Percentiles rank a stretch among this genome's conserved stretches.
phyloP scores from a whole-genome alignment of 108 stramenopile species.

The Mediolabrus comicus region DNA sequence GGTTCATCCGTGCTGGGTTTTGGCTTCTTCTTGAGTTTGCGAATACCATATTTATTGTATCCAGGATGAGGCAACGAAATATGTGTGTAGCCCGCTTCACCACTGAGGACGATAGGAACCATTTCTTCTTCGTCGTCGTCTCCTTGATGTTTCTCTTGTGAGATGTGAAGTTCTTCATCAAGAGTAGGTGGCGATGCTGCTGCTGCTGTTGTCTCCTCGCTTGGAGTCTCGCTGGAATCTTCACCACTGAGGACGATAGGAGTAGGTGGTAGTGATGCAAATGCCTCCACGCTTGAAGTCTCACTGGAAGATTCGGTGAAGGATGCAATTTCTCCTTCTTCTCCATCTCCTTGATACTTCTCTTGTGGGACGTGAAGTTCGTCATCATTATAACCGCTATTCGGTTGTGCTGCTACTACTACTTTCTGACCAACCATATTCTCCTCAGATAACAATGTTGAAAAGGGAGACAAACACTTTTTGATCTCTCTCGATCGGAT shows the following conservation, averaged over 20 bases:
- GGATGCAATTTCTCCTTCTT: too few relatives aligned
- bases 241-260: too few relatives aligned
- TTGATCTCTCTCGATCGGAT: not conserved
- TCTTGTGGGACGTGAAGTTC: not conserved
- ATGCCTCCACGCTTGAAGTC: too few relatives aligned
- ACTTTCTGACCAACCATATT: not conserved
- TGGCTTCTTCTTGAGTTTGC: not conserved
- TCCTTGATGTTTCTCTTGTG: too few relatives aligned
- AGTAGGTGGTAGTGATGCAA: too few relatives aligned
- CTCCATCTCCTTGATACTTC: too few relatives aligned
- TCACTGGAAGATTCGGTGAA: too few relatives aligned
- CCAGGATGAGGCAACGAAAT: conserved; percentile 15
- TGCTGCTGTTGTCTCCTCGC: too few relatives aligned
- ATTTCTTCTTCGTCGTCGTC: too few relatives aligned
- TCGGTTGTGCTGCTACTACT: too few relatives aligned
- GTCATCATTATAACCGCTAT: not conserved
- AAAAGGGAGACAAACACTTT: not conserved
- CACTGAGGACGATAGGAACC: not conserved
- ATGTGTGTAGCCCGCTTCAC: conserved; percentile 8
- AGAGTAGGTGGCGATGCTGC: too few relatives aligned
- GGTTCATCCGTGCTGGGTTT: not conserved
- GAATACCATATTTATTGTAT: conserved; percentile 14
- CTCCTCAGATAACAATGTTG: not conserved
- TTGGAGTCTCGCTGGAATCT: too few relatives aligned
- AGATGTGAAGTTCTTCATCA: not conserved